These are phyloP conservation scores for Bullera alba DNA, from an alignment of 768 basidiomycete genomes.

Conservation along the genomic window DNA sequence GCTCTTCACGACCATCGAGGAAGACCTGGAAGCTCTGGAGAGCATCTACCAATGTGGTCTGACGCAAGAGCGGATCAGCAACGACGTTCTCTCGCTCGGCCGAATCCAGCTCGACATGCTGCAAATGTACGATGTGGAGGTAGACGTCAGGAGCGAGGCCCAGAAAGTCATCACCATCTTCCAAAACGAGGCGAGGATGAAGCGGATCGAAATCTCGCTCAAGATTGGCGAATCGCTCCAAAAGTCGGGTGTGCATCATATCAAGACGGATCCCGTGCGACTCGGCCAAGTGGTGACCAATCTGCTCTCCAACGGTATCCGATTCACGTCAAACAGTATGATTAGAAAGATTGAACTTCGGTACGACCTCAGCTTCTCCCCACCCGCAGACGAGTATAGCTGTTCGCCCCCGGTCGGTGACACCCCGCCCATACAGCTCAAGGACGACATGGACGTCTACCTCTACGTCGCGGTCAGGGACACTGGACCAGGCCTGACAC, in stretches of 20 bases:
- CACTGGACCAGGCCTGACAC: constrained; percentile 47
- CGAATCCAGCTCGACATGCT: constrained; percentile 46
- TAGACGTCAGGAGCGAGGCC: constrained; percentile 37
- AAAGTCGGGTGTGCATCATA: constrained; percentile 28
- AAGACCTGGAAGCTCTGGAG: constrained; percentile 44
- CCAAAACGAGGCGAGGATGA: constrained; percentile 47
- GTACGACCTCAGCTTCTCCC: constrained; percentile 40
- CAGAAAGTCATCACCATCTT: constrained; percentile 46
- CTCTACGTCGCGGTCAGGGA: constrained; percentile 46
- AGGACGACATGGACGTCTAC: constrained; percentile 40
- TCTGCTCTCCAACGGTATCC: constrained; percentile 46
- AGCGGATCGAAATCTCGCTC: constrained; percentile 44
- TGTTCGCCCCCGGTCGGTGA: constrained; percentile 37
- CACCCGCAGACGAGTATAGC: constrained; percentile 35
- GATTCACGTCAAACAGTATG: constrained; percentile 44
- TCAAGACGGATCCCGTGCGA: constrained; percentile 47
- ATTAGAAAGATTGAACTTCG: constrained; percentile 41
- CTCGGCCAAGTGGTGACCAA: constrained; percentile 49
- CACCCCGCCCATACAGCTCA: constrained; percentile 10
- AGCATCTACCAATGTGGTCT: constrained; percentile 48
- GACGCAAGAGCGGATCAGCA: constrained; percentile 47
- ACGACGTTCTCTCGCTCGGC: constrained; percentile 48
- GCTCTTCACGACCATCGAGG: constrained; percentile 36
- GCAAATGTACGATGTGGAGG: constrained; percentile 41
- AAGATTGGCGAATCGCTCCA: constrained; percentile 42